Evolutionary conservation across 1,284 basidiomycete species (phyloP), one percentile per base, ranked within the genome.

Genomic region (Rhodotorula mucilaginosa): DNA sequence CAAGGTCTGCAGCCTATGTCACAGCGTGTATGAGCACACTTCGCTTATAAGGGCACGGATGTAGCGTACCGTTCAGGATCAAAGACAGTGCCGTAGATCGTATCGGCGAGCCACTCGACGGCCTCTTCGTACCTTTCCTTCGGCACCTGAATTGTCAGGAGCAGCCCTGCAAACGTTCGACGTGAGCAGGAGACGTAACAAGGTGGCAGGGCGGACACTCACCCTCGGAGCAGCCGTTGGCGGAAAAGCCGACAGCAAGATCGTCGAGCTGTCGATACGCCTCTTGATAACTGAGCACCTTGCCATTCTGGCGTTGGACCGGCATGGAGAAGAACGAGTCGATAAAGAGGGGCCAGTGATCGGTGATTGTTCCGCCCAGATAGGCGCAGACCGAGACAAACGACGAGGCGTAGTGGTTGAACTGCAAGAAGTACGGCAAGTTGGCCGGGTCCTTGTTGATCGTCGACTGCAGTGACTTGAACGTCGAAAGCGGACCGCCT

Each of bases 391-490:
- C 74, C n/a, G 79, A 78, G 47, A 83, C 88, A 80, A 99, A 99
- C 79, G 94, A 91, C 8, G 95, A 98, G 88, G 93, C 77, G 34
- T 79, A 73, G 60, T 79, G 80, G 68, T 83, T 90, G 79, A 93
- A 99, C 79, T 98, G 90, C 4, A 96, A 86, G 80, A 96, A 96
- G 84, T 93, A 96, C 0, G 96, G 89, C 61, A 96, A 81, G 1
- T 83, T 78, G 1, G 83, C 79, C 0, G 88, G 88, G 76, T 97
- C 94, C 3, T 83, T 80, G 64, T 88, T 85, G 58, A 99, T 84
- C 79, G 91, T 87, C 66, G 84, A 83, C 73, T 87, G 85, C 29
- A 97, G 82, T 21, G 72, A 49, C 46, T 67, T 54, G 46, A 77
- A 75, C 31, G 76, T 73, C 7, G 65, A 68, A 34, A 69, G 29